phyloP scores from a whole-genome alignment of 768 basidiomycete species.

The Leccinum fibrillosum region DNA sequence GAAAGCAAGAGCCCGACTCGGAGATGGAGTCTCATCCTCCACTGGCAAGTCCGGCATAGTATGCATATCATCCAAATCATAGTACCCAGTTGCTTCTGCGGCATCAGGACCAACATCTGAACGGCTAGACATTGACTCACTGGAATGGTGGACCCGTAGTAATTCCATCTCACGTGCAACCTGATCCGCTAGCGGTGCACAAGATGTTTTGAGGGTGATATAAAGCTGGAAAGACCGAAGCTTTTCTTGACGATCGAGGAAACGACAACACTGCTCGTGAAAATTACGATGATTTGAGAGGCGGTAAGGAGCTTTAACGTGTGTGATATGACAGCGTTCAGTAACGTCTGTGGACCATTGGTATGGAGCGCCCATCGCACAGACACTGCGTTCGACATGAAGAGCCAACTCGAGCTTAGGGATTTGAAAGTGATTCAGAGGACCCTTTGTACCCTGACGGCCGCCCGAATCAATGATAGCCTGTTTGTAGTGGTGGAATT shows the following conservation, averaged over 20 bases:
- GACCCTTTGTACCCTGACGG: slow-evolving; percentile 4
- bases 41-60: too few species aligned
- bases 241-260: slow-evolving; percentile 10
- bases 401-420: slow-evolving; percentile 26
- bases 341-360: slow-evolving; percentile 14
- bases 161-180: too few species aligned
- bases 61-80: too few species aligned
- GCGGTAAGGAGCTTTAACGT: slow-evolving; percentile 5
- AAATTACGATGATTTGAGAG: slow-evolving; percentile 1
- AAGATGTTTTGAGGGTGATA: slow-evolving; percentile 1
- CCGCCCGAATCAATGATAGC: background rate
- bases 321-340: slow-evolving; percentile 6
- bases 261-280: slow-evolving; percentile 4
- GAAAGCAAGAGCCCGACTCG: too few species aligned
- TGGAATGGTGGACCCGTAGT: too few species aligned
- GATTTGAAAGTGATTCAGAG: slow-evolving; percentile 4
- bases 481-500: slow-evolving; percentile 10
- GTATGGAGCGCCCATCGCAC: slow-evolving; percentile 26
- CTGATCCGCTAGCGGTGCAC: too few species aligned
- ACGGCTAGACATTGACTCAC: too few species aligned
- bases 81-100: too few species aligned
- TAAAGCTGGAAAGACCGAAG: slow-evolving; percentile 3
- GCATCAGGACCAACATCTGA: too few species aligned
- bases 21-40: too few species aligned
- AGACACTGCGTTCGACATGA: slow-evolving; percentile 17